These are phyloP conservation scores for Diplodia scrobiculata DNA, from an alignment of 2,329 filamentous ascomycete genomes.

Conservation along the genomic window DNA sequence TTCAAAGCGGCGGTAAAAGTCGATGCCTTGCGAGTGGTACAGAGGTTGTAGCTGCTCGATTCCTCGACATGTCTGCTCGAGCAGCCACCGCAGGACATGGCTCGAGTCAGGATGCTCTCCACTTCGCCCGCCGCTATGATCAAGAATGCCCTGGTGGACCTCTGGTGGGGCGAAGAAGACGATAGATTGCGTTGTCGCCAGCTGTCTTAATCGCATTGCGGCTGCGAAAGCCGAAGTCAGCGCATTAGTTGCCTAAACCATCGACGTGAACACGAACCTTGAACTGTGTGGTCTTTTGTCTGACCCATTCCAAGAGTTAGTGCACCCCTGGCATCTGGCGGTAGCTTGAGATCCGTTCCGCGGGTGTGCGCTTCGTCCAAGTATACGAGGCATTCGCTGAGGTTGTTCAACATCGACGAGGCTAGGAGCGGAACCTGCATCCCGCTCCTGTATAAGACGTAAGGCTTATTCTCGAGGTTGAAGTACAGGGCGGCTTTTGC, in stretches of 20 bases:
- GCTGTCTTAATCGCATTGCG: conserved; percentile 61
- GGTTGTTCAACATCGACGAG: conserved; percentile 58
- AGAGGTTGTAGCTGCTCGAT: too few relatives aligned
- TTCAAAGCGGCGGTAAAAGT: too few relatives aligned
- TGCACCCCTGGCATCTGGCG: conserved; percentile 51
- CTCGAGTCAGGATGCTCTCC: too few relatives aligned
- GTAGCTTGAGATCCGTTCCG: conserved; percentile 63
- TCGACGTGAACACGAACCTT: conserved; percentile 52
- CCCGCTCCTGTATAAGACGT: conserved; percentile 48
- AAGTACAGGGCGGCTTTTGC: conserved; percentile 60
- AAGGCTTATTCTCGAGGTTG: conserved; percentile 49
- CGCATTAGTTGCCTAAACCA: conserved; percentile 63
- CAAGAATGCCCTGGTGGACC: conserved; percentile 52
- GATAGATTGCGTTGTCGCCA: conserved; percentile 6
- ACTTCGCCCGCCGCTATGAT: too few relatives aligned
- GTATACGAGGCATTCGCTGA: conserved; percentile 59
- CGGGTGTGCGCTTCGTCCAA: conserved; percentile 64
- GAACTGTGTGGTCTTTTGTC: conserved; percentile 63
- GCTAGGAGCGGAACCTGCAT: conserved; percentile 52
- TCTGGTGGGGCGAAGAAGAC: conserved; percentile 37
- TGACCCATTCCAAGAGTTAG: conserved; percentile 60
- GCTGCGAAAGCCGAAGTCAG: conserved; percentile 51
- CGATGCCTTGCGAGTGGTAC: too few relatives aligned
- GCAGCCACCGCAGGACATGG: too few relatives aligned
- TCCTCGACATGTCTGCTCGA: too few relatives aligned